Base-by-base conservation (phyloP, 2,329 filamentous ascomycete genomes). In the Moelleriella libera region DNA sequence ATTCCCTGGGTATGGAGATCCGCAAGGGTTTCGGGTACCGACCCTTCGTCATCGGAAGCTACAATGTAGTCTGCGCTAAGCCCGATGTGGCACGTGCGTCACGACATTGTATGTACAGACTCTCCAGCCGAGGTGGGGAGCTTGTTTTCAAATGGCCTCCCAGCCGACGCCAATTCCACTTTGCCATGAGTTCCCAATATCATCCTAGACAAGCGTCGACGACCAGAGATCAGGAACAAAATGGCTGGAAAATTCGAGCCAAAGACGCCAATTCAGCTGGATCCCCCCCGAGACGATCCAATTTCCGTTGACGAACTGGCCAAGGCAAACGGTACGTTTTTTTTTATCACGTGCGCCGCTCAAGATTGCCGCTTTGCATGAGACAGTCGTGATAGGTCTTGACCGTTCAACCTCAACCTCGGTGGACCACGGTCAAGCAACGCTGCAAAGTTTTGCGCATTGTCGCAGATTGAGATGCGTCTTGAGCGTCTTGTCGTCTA, bases 271-370 rank as follows among this genome's bases (percentile, higher is more conserved):
- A 82, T 92, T 50, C 68, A 81, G 49, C 78, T 98, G 50, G 74
- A 83, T 49, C 83, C 88, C 39, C 92, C 92, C 11, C 97, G 94
- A 68, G 76, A 88, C 60, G 89, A 96, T 58, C 76, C 78, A 39
- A 96, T 98, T 57, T 81, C 82, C n/a, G 59, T 74, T 2, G 85
- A 92, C 49, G 81, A 90, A 57, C 74, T 98, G 52, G 74, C 82
- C 40, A 83, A 84, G 63, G 88, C 87, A 57, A 80, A 92, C 62
- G 92, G 92, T 94, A 72, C 58, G 80, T 44, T 5, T 40, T 10
- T n/a, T 30, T 45, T 44, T 28, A 21, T 31, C 44, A 30, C 41
- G 29, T 28, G 29, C 39, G 30, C 8, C 21, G 29, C 42, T 14
- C 34, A 9, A 39, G 5, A 39, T 39, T 43, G 32, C 45, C n/a